These are phyloP conservation scores for Extremus antarcticus DNA, from an alignment of 495 filamentous ascomycete genomes.

Conservation along the genomic window DNA sequence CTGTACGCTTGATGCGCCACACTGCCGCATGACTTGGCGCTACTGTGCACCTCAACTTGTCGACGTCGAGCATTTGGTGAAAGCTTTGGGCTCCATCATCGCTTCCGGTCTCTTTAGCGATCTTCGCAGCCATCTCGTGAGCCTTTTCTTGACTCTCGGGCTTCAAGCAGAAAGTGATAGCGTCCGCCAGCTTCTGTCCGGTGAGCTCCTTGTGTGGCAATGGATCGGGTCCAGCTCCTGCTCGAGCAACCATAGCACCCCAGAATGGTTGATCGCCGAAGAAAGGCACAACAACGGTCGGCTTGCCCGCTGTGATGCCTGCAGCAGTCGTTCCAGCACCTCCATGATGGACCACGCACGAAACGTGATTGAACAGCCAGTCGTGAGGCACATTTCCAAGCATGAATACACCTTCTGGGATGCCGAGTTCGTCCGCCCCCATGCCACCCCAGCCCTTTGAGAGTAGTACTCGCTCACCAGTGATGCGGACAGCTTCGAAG, in stretches of 20 bases:
- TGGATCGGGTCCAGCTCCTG: conserved; percentile 40
- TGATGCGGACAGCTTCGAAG: conserved; percentile 41
- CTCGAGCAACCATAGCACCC: conserved; percentile 44
- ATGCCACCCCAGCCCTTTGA: conserved; percentile 56
- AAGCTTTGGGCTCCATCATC: conserved; percentile 32
- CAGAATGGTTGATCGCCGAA: conserved; percentile 56
- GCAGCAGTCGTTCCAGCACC: conserved; percentile 57
- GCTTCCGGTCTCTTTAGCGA: conserved; percentile 31
- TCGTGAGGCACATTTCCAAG: conserved; percentile 53
- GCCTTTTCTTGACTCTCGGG: conserved; percentile 31
- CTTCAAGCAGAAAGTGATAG: conserved; percentile 31
- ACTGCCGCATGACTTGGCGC: conserved; percentile 27
- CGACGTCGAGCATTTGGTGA: conserved; percentile 31
- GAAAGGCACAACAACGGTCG: conserved; percentile 53
- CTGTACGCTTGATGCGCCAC: conserved; percentile 31
- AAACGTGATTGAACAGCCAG: conserved; percentile 55
- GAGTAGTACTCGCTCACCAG: conserved; percentile 47
- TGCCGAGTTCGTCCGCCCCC: conserved; percentile 35
- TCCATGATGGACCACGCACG: conserved; percentile 54
- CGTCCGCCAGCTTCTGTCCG: conserved; percentile 32
- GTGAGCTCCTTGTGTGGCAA: conserved; percentile 37
- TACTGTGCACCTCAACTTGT: conserved; percentile 30
- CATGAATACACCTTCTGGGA: conserved; percentile 41
- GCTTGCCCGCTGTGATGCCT: conserved; percentile 45
- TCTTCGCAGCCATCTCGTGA: conserved; percentile 26